Conservation (phyloP, 805 yeast genomes). For the Lipomyces starkeyi region DNA sequence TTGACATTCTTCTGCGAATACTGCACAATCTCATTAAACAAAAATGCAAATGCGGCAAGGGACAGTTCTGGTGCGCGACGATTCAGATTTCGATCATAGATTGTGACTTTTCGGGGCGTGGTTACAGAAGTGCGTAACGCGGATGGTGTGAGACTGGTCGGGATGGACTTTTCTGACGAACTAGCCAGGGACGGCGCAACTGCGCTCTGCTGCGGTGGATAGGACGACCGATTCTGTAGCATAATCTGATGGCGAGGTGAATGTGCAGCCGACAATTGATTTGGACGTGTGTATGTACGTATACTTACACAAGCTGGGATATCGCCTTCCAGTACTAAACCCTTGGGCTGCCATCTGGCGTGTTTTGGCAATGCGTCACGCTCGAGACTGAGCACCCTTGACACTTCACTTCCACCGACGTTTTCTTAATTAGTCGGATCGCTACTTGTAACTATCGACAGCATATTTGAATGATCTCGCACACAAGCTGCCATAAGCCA, state of each 20-base stretch:
- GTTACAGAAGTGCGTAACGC: slow-evolving; percentile 2
- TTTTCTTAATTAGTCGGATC: background rate
- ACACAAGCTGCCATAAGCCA: background rate
- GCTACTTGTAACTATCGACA: background rate
- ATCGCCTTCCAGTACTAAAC: background rate
- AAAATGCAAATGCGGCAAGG: slow-evolving; percentile 66
- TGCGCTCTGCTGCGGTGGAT: background rate
- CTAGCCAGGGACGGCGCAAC: background rate
- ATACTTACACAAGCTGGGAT: no score
- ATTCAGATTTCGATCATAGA: slow-evolving; percentile 72
- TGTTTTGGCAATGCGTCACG: background rate
- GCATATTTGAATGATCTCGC: background rate
- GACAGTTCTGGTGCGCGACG: slow-evolving; percentile 72
- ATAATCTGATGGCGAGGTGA: background rate
- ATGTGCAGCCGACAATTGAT: background rate
- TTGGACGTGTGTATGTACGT: no score
- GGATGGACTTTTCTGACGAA: slow-evolving; percentile 1
- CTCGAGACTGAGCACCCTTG: background rate
- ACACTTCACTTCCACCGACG: background rate
- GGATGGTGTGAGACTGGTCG: slow-evolving; percentile 8
- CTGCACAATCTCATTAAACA: slow-evolving; percentile 73
- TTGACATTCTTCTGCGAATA: slow-evolving; percentile 65
- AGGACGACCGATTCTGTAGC: background rate
- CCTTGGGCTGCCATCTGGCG: background rate
- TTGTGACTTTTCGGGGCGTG: slow-evolving; percentile 40